Evolutionary conservation across 1,139 yeast species (phyloP), one percentile per base, ranked within the genome.

Genomic region (Ogataea hybrid): DNA sequence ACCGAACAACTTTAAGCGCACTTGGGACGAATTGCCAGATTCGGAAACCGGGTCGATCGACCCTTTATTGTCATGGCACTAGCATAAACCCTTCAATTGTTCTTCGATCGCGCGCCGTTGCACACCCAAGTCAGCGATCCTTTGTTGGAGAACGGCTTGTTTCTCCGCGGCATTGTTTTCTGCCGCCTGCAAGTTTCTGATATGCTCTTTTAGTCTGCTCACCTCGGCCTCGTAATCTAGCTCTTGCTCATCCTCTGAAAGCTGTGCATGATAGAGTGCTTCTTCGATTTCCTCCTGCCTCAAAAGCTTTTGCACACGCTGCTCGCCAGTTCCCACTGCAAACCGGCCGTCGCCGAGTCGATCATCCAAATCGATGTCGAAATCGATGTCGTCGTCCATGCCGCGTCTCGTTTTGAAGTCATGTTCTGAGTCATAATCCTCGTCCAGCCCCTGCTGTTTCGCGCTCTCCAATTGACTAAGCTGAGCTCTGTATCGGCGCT

Each of bases 281-380:
- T 61, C 64, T 35, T 65, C 65, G 32, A 73, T 71, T 32, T 70
- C 74, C 42, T 63, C 57, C 14, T 63, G 52, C n/a, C 54, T 48
- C 31, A 53, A 35, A 25, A 53, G 50, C 25, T 51, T 53, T 31
- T 62, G 65, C 6, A 53, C 32, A 3, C 44, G 42, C 10, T 44
- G 37, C 30, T 61, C 64, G 5, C 47, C 50, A 8, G 53, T 55
- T 1, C 64, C 62, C n/a, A 68, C 39, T 0, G 70, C 61, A 15
- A 73, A 58, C 37, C 64, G 54, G 8, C 62, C 67, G 37, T 67
- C 67, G 23, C 61, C 62, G 23, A 66, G 61, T 10, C 63, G 63
- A 23, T 64, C 66, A 25, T 65, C 64, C 11, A 54, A 17, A 6
- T 51, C 66, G 16, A 63, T 60, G 3, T 64, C 68, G 33, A 62